Base-by-base conservation (phyloP, 2,329 filamentous ascomycete species). In the Sporothrix pallida region DNA sequence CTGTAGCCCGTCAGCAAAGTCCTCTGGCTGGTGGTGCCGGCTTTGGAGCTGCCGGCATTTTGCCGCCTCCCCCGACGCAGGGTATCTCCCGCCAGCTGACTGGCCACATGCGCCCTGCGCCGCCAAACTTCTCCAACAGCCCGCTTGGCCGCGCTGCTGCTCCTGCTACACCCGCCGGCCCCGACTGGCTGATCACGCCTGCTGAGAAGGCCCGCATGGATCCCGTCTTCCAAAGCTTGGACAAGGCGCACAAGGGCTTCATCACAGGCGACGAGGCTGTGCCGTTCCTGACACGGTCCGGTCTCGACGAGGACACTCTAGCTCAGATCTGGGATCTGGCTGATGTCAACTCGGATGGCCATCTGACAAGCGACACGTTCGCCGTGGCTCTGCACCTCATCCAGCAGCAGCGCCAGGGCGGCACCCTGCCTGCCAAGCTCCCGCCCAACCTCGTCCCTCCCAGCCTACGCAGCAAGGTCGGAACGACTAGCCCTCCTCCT, bases 311-410 rank as follows among this genome's bases (percentile, higher is more conserved):
- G 80, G 95, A 98, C 78, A 90, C 89, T 10, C 86, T 99, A 71
- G 96, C 96, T 44, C 93, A 97, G 78, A 97, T 99, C 76, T 99
- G 96, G 96, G 96, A 99, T 81, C 88, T 99, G 44, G 92, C 96
- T 15, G 96, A 99, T 82, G 94, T 98, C 82, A 94, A 93, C 79
- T 96, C 94, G 8, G 92, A 95, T 77, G 96, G 96, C 12, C 91
- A 92, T 73, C 85, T 99, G 73, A 94, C 88, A 65, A 90, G 89
- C 78, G 96, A 99, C 77, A 95, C 97, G 78, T 99, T 99, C 80
- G 94, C 96, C 0, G 94, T 99, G 65, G 95, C 96, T 71, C 98
- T 99, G 95, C 97, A 97, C 80, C 86, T 99, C 70, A 98, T 99
- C 78, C 90, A 95, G 75, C 93, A 97, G 81, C 95, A 98, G 81